Base-by-base conservation (phyloP, 2,329 filamentous ascomycete species). In the Cladosporium sp. region DNA sequence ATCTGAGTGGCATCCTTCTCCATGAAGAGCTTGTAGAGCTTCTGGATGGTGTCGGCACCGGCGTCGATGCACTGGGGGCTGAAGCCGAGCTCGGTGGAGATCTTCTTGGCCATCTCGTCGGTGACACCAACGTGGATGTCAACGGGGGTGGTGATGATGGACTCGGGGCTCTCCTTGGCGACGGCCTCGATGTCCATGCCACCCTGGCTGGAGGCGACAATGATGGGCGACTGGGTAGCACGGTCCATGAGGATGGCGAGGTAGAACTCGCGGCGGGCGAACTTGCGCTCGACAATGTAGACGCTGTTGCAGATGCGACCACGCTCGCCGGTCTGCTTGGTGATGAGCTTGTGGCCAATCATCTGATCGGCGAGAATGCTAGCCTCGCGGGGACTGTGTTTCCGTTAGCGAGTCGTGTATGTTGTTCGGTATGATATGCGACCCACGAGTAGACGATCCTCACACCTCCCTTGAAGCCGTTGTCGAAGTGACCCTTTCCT, bases 231-330 rank as follows among this genome's bases (percentile, higher is more conserved):
- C 84, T 98, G 95, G 60, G 91, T 89, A 72, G 86, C 88, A 77
- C 95, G 92, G 85, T 99, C 95, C 95, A 99, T 98, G 75, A 99
- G 89, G 76, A 99, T 90, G 76, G 95, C 95, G 66, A 99, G 89
- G 86, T 99, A 99, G 85, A 99, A 99, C 83, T 99, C 95, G 78
- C 95, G 91, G 73, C 95, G 93, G 74, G 95, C 95, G 78, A 97
- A 99, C 86, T 99, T 99, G 87, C 95, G 93, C 87, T 99, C 95
- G 83, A 94, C 96, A 79, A 99, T 98, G 86, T 96, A 98, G 79
- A 99, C 95, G 70, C 93, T 88, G 82, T 91, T 98, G 88, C 95
- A 99, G 79, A 96, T 88, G 80, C 95, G 92, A 78, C 95, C 95
- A 74, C 82, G 87, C 74, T 94, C 92, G 79, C 95, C 95, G 66